Evolutionary conservation across 192 early-diverging fungal species (phyloP), one percentile per base, ranked within the genome.

Genomic region (Funneliformis mosseae): DNA sequence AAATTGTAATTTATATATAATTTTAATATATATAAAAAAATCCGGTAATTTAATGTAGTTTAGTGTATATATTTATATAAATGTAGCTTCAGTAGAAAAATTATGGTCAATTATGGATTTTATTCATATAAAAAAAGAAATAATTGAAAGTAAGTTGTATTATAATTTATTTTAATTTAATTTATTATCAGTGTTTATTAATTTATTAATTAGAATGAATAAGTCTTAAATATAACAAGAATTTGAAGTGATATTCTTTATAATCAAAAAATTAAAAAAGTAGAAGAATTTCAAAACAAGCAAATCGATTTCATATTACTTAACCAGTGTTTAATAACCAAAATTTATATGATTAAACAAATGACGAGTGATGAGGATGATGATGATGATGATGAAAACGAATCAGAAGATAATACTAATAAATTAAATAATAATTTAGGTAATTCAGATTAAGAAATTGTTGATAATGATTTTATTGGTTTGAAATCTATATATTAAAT

Each of bases 41-140:
- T n/a, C n/a, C n/a, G n/a, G n/a, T n/a, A n/a, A n/a, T n/a, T n/a
- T n/a, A n/a, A n/a, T n/a, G n/a, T n/a, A n/a, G n/a, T n/a, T n/a
- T n/a, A n/a, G n/a, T n/a, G n/a, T n/a, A n/a, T n/a, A n/a, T 12
- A 66, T 66, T 38, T 66, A 27, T 16, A 12, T 66, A 28, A 66
- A 66, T 38, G 10, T 27, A 14, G 63, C 63, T 6, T 66, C 63
- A 0, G 63, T 66, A 27, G 63, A 66, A 16, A 6, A 27, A 33
- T 66, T 66, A 33, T 38, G 27, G 28, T 66, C 63, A 3, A 33
- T 27, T 33, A 66, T 66, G 63, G 63, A 27, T 5, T 33, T 33
- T 66, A 33, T 66, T 33, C 63, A 66, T 33, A 66, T 27, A 33
- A 66, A 66, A 66, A n/a, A 16, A 66, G 63, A 66, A 27, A 25